Evolutionary conservation across 305 asterid species (phyloP), one percentile per base, ranked within the genome.

Genomic region (Fraxinus greggii): DNA sequence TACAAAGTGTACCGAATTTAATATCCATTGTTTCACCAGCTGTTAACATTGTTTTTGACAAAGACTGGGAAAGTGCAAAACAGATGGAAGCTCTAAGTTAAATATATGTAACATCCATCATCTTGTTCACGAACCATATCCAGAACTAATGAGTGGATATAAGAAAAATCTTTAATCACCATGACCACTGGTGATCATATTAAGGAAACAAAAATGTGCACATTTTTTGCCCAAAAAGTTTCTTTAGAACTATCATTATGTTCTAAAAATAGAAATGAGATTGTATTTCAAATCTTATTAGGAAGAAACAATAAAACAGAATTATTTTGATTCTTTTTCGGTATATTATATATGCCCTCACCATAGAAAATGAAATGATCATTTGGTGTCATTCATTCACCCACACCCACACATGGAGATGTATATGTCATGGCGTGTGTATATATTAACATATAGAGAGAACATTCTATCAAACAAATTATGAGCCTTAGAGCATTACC

Each of bases 401-500:
- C 7, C 28, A 56, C 33, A 63, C 31, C 26, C 70, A 61, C n/a
- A 23, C 72, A 23, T 63, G 33, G 33, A 63, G 35, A 29, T 69
- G 40, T 15, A 4, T 12, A 29, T 1, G 35, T 65, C 72, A 3
- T 12, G 38, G 23, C 29, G 35, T 65, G 19, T 26, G 65, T 13
- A 2, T 59, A 21, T 59, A 59, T 59, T 59, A 59, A 59, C 69
- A 59, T 21, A 59, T 6, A 59, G 13, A 59, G 13, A 59, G 13
- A 83, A 72, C 9, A 12, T 26, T 78, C 63, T 26, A 5, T 70
- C 70, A 72, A 33, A 72, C 42, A 78, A 82, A 72, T 29, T n/a
- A 7, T 45, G 76, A 26, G 83, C 33, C 63, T 78, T 35, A 69
- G 84, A 54, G 85, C 81, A 79, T 87, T 92, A 95, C 96, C 86